Evolutionary conservation across 2,329 filamentous ascomycete genomes (phyloP).

Genomic region (Botrytis porri): DNA sequence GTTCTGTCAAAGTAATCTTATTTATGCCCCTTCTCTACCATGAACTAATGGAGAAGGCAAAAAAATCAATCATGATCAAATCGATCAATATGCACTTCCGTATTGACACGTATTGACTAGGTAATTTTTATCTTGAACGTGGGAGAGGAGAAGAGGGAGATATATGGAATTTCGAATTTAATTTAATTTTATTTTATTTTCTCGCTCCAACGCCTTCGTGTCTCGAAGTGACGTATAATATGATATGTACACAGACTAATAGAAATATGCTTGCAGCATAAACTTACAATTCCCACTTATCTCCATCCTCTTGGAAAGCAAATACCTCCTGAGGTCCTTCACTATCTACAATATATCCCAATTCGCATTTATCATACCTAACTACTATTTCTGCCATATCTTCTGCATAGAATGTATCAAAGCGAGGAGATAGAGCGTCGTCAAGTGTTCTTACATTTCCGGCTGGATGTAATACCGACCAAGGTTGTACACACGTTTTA

Average conservation of each 20-base stretch:
- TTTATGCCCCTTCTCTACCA: not conserved
- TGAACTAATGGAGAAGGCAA: not conserved
- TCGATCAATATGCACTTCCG: not conserved
- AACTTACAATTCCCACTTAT: constrained; percentile 10
- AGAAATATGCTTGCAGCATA: not conserved
- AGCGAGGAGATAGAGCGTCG: constrained; percentile 49
- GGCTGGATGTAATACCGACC: constrained; percentile 54
- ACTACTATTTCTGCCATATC: constrained; percentile 46
- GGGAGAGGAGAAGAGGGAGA: not conserved
- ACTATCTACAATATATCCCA: constrained; percentile 53
- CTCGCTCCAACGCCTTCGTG: not conserved
- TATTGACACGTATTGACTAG: too few species aligned
- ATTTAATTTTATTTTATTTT: not conserved
- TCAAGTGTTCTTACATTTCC: constrained; percentile 49
- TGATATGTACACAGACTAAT: not conserved
- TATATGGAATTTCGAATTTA: not conserved
- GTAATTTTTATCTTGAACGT: too few species aligned
- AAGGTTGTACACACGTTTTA: constrained; percentile 52
- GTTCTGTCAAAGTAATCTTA: not conserved
- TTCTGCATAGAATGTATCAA: constrained; percentile 53
- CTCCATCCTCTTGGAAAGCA: constrained; percentile 11
- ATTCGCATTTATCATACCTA: constrained; percentile 51
- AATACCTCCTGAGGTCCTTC: constrained; percentile 44
- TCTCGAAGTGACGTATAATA: not conserved
- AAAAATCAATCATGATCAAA: not conserved